phyloP scores from a whole-genome alignment of 2,329 filamentous ascomycete species.

The Neonectria faginata region DNA sequence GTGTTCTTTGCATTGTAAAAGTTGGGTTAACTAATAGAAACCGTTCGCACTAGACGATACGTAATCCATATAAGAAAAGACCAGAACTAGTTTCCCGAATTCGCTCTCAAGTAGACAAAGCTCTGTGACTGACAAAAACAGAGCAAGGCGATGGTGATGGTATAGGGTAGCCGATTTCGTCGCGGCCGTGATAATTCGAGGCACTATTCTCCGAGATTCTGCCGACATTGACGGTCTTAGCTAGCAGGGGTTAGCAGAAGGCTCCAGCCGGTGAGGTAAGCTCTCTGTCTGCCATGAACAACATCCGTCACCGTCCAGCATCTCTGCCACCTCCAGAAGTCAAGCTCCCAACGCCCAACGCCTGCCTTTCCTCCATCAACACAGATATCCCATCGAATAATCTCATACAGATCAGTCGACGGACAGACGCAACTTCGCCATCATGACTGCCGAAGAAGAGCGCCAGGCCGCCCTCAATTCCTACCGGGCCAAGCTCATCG shows the following conservation, averaged over 20 bases:
- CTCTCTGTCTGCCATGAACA: slow-evolving; percentile 46
- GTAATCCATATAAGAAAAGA: background rate
- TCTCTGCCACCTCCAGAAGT: slow-evolving; percentile 30
- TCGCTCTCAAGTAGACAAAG: background rate
- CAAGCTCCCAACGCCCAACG: slow-evolving; percentile 32
- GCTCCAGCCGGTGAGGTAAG: slow-evolving; percentile 58
- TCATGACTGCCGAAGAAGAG: slow-evolving; percentile 68
- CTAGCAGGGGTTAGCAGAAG: slow-evolving; percentile 47
- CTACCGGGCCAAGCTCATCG: slow-evolving; percentile 85
- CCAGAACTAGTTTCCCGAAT: background rate
- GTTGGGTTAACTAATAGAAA: too few relatives aligned
- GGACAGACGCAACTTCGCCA: slow-evolving; percentile 31
- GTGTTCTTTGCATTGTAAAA: too few relatives aligned
- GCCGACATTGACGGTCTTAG: slow-evolving; percentile 39
- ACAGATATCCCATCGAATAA: slow-evolving; percentile 8
- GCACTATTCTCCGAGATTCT: slow-evolving; percentile 47
- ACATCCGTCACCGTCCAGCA: slow-evolving; percentile 36
- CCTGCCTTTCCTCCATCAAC: slow-evolving; percentile 2
- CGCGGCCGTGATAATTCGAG: too few relatives aligned
- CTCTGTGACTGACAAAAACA: background rate
- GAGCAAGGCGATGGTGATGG: background rate
- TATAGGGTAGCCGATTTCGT: slow-evolving; percentile 23
- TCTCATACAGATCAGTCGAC: background rate
- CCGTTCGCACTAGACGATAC: background rate
- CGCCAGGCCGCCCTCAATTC: slow-evolving; percentile 78